These are phyloP conservation scores for Debaryomycetaceae sp. DNA, from an alignment of 1,139 yeast species.

Conservation along the genomic window DNA sequence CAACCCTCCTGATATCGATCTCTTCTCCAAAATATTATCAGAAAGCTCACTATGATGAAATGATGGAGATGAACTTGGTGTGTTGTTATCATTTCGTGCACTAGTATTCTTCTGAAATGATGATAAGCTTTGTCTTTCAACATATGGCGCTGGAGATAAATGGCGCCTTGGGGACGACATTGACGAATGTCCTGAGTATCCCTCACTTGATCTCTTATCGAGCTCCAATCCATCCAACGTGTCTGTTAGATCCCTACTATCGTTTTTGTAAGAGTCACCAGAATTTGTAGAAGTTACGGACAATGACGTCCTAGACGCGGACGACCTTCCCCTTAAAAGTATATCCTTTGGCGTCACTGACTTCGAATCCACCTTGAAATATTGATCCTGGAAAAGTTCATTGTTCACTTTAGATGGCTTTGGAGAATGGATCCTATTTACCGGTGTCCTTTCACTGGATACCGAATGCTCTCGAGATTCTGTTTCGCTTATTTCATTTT, in stretches of 20 bases:
- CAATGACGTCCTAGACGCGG: constrained; percentile 16
- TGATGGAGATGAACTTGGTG: constrained; percentile 48
- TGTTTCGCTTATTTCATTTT: constrained; percentile 7
- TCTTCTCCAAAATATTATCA: constrained; percentile 9
- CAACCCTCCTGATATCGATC: constrained; percentile 14
- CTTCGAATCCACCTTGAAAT: constrained; percentile 28
- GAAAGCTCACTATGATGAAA: constrained; percentile 10
- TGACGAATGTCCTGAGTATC: constrained; percentile 27
- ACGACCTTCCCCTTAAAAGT: constrained; percentile 28
- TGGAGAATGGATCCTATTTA: constrained; percentile 23
- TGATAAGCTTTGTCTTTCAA: constrained; percentile 47
- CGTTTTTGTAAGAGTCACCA: constrained; percentile 7
- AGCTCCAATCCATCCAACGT: constrained; percentile 29
- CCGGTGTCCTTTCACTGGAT: neutral
- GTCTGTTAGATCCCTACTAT: constrained; percentile 25
- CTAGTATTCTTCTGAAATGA: constrained; percentile 52
- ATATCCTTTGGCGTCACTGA: constrained; percentile 42
- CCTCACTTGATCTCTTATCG: constrained; percentile 13
- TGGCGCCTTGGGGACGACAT: constrained; percentile 53
- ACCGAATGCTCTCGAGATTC: neutral
- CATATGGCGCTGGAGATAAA: constrained; percentile 51
- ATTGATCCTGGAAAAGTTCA: constrained; percentile 38
- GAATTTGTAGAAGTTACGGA: constrained; percentile 16
- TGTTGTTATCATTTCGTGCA: constrained; percentile 18
- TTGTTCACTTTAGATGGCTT: constrained; percentile 27